These are phyloP conservation scores for Teunomyces lycoperdinae DNA, from an alignment of 805 yeast genomes.

Conservation along the genomic window DNA sequence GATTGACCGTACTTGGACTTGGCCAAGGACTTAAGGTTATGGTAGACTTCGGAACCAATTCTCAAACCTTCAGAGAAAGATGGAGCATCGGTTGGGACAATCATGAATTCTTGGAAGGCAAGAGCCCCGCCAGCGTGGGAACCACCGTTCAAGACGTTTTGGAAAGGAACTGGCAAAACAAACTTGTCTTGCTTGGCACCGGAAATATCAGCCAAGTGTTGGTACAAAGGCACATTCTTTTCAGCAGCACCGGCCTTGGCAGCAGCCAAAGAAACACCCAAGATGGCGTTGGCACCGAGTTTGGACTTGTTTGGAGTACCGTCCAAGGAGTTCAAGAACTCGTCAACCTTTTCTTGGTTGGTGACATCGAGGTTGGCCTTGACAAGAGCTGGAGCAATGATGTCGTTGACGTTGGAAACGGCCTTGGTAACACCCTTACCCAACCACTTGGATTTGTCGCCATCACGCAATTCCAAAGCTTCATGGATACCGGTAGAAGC, in stretches of 20 bases:
- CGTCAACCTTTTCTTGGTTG: slow-evolving; percentile 84
- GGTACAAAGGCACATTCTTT: slow-evolving; percentile 89
- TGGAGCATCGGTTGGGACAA: slow-evolving; percentile 90
- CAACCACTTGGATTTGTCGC: slow-evolving; percentile 94
- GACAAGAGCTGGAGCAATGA: slow-evolving; percentile 91
- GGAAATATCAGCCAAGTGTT: slow-evolving; percentile 81
- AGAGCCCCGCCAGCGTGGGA: slow-evolving; percentile 99
- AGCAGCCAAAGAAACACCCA: slow-evolving; percentile 96
- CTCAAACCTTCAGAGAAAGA: slow-evolving; percentile 94
- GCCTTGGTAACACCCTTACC: slow-evolving; percentile 99
- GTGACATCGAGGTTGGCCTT: slow-evolving; percentile 78
- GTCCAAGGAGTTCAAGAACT: slow-evolving; percentile 80
- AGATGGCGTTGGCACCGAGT: slow-evolving; percentile 97
- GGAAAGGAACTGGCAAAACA: slow-evolving; percentile 98
- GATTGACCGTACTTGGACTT: slow-evolving; percentile 95
- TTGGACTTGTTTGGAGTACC: slow-evolving; percentile 97
- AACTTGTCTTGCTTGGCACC: slow-evolving; percentile 72
- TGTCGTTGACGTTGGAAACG: slow-evolving; percentile 90
- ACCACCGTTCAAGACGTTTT: slow-evolving; percentile 99
- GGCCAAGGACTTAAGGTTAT: slow-evolving; percentile 87
- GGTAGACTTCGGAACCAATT: slow-evolving; percentile 98
- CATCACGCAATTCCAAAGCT: slow-evolving; percentile 98
- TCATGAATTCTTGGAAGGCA: slow-evolving; percentile 99
- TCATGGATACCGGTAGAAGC: slow-evolving; percentile 99
- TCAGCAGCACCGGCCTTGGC: slow-evolving; percentile 99